phyloP scores from a whole-genome alignment of 345 rosid species.

The Salix brachista region DNA sequence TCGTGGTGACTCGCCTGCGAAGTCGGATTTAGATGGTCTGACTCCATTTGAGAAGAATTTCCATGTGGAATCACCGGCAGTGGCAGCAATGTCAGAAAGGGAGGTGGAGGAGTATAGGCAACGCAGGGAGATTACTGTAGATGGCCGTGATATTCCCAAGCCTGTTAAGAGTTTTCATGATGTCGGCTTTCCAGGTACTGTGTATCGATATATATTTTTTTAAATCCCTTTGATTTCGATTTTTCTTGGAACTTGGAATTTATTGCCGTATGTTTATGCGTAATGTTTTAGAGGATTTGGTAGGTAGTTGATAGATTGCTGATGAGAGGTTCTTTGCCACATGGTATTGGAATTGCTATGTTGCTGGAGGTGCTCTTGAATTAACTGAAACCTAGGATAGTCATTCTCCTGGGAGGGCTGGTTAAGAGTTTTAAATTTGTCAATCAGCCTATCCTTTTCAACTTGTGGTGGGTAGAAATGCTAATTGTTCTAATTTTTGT shows the following conservation, averaged over 20 bases:
- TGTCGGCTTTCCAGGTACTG: constrained; percentile 86
- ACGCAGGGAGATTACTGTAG: constrained; percentile 79
- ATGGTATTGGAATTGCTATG: no score
- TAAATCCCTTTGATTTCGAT: not conserved
- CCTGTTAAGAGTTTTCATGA: constrained; percentile 79
- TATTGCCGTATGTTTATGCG: not conserved
- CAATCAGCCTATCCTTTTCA: not conserved
- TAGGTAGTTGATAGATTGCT: not conserved
- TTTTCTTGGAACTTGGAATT: not conserved
- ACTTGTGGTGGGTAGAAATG: not conserved
- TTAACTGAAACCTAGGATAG: no score
- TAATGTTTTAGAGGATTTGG: not conserved
- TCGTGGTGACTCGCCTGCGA: constrained; percentile 52
- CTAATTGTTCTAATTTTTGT: not conserved
- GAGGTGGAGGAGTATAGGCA: constrained; percentile 81
- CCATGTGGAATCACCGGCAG: constrained; percentile 69
- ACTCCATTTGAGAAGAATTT: constrained; percentile 93
- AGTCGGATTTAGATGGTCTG: constrained; percentile 87
- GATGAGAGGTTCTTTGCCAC: not conserved
- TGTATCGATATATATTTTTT: not conserved
- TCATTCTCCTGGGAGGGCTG: no score
- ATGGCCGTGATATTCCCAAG: constrained; percentile 91
- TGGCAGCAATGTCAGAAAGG: constrained; percentile 76
- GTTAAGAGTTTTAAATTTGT: not conserved
- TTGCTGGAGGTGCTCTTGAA: no score